Evolutionary conservation across 129 eudicot genomes (phyloP), one percentile per base, ranked within the genome.

Genomic region (Artemisia tridentata): DNA sequence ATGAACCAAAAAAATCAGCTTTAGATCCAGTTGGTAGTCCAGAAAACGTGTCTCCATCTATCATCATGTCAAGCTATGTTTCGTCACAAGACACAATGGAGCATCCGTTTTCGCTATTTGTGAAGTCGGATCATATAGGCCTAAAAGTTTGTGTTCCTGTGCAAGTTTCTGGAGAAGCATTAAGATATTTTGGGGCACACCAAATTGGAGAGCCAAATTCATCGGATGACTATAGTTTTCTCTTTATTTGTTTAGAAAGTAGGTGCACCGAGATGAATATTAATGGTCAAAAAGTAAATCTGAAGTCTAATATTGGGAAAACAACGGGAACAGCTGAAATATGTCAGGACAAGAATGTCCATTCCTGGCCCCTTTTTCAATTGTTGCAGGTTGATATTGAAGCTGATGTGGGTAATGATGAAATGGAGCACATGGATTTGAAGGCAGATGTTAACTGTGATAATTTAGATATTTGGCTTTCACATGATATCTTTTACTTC

Each of bases 281-380:
- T 83, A 71, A 69, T 56, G 88, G 91, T 25, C 57, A 70, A 51
- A 79, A 69, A 56, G 64, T 78, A 41, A 84, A 43, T 67, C n/a
- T 90, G 45, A 78, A 80, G 76, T 58, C 80, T 52, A 82, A 63
- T 63, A 31, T 80, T 17, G 96, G 84, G 47, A 82, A 90, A 67
- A 72, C 74, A 55, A 80, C 77, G 18, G 99, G 88, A 63, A 75
- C 71, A 13, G 78, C 84, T 73, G 89, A 84, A 59, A 49, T 90
- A 61, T 75, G 75, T 63, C 76, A 59, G 75, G 80, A 78, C 47
- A 85, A 74, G 55, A 52, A 71, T 50, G 67, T 68, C 18, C 86
- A 67, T n/a, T 72, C 87, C 1, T 86, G 89, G 92, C 93, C 96
- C 41, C 84, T 95, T 54, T 88, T 95, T 69, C 86, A 88, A 74